Evolutionary conservation across 108 stramenopile genomes (phyloP).

Genomic region (Bacterosira constricta): DNA sequence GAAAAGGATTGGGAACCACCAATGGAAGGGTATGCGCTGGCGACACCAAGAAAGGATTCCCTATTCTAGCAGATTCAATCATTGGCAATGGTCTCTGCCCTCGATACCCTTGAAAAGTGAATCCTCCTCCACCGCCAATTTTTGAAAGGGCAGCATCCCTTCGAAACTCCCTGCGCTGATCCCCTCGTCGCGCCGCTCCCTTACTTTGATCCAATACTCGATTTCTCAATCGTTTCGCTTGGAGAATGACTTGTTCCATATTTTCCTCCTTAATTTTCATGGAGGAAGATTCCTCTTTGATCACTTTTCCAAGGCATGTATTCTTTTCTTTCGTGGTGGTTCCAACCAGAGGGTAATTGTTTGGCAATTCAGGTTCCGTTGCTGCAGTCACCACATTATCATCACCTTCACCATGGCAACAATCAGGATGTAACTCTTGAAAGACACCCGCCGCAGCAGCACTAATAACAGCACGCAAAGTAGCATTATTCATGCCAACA

Average conservation of each 20-base stretch:
- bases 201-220: slow-evolving; percentile 51
- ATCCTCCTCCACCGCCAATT: slow-evolving; percentile 14
- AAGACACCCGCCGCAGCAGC: slow-evolving; percentile 69
- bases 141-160: slow-evolving; percentile 41
- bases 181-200: slow-evolving; percentile 58
- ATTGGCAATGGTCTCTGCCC: neutral
- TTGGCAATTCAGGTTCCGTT: neutral
- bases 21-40: slow-evolving; percentile 28
- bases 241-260: slow-evolving; percentile 66
- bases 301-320: slow-evolving; percentile 1
- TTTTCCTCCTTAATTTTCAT: slow-evolving; percentile 37
- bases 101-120: slow-evolving; percentile 1
- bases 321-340: neutral
- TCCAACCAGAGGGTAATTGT: neutral
- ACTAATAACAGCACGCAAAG: slow-evolving; percentile 70
- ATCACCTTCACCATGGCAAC: slow-evolving; percentile 3
- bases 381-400: neutral
- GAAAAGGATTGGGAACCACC: slow-evolving; percentile 34
- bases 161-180: slow-evolving; percentile 61
- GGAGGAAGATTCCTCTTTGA: neutral
- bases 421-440: slow-evolving; percentile 58
- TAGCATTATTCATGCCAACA: slow-evolving; percentile 22
- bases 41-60: slow-evolving; percentile 1
- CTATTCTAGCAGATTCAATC: too few relatives aligned
- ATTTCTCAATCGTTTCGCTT: slow-evolving; percentile 63